These are phyloP conservation scores for Epichloe amarillans DNA, from an alignment of 2,329 filamentous ascomycete genomes.

Conservation along the genomic window DNA sequence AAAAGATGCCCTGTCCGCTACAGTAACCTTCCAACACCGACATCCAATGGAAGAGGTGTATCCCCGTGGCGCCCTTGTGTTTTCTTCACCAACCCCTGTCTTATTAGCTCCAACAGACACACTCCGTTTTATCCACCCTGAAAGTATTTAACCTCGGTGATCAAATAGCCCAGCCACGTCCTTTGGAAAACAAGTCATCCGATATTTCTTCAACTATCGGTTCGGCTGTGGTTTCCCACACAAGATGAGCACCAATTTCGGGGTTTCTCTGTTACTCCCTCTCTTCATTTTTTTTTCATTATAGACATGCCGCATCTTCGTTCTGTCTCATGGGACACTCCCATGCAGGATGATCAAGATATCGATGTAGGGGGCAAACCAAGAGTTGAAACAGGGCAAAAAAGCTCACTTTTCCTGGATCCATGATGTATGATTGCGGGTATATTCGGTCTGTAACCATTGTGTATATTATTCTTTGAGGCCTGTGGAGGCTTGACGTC, in stretches of 20 bases:
- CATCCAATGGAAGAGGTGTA: background rate
- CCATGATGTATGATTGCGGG: slow-evolving; percentile 2
- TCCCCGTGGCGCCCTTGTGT: background rate
- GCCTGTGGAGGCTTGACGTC: background rate
- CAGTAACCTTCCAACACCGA: background rate
- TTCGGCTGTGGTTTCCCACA: background rate
- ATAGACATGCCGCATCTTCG: background rate
- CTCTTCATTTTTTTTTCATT: background rate
- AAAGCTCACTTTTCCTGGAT: background rate
- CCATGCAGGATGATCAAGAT: background rate
- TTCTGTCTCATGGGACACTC: background rate
- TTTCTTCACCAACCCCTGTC: background rate
- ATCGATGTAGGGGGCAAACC: background rate
- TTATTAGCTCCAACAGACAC: background rate
- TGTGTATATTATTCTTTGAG: background rate
- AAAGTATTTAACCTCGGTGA: background rate
- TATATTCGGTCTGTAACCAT: background rate
- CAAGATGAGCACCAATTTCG: background rate
- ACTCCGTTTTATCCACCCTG: too few relatives aligned
- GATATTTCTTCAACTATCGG: background rate
- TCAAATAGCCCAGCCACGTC: background rate
- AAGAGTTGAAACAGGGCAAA: background rate
- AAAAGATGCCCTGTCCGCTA: background rate
- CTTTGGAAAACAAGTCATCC: background rate
- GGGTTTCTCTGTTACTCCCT: background rate